Evolutionary conservation across 129 eudicot genomes (phyloP).

Genomic region (Helichrysum umbraculigerum): DNA sequence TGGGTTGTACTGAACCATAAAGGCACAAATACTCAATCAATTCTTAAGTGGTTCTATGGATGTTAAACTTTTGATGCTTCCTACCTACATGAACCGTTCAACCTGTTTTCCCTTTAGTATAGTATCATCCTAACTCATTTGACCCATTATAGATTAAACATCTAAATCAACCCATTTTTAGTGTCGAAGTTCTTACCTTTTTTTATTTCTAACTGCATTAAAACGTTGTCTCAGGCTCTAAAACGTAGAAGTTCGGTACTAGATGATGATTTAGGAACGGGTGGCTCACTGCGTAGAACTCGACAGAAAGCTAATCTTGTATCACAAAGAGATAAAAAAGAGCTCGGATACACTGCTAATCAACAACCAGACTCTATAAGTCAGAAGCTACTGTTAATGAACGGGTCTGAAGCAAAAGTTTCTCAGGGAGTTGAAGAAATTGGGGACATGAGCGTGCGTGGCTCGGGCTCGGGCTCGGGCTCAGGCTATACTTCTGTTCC

Average conservation of each 20-base stretch:
- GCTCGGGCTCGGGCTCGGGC: background rate
- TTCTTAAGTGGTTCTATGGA: background rate
- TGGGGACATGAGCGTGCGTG: slow-evolving; percentile 24
- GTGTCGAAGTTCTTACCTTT: background rate
- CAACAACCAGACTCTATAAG: slow-evolving; percentile 18
- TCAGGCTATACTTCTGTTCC: slow-evolving; percentile 53
- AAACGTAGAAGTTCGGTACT: slow-evolving; percentile 78
- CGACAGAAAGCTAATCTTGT: slow-evolving; percentile 77
- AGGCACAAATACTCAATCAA: background rate
- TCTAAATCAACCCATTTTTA: background rate
- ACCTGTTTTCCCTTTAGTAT: background rate
- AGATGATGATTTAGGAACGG: slow-evolving; percentile 66
- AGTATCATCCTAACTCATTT: background rate
- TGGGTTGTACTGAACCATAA: background rate
- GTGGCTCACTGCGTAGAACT: slow-evolving; percentile 78
- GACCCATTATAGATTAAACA: background rate
- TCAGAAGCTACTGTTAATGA: slow-evolving; percentile 40
- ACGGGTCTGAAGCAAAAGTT: slow-evolving; percentile 27
- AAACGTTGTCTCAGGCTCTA: slow-evolving; percentile 46
- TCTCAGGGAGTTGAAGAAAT: slow-evolving; percentile 29
- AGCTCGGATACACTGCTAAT: slow-evolving; percentile 34
- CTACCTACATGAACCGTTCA: background rate
- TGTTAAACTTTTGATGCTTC: background rate
- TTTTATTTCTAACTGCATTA: background rate
- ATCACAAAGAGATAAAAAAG: slow-evolving; percentile 43